Base-by-base conservation (phyloP, 805 yeast species). In the Lachancea thermotolerans region DNA sequence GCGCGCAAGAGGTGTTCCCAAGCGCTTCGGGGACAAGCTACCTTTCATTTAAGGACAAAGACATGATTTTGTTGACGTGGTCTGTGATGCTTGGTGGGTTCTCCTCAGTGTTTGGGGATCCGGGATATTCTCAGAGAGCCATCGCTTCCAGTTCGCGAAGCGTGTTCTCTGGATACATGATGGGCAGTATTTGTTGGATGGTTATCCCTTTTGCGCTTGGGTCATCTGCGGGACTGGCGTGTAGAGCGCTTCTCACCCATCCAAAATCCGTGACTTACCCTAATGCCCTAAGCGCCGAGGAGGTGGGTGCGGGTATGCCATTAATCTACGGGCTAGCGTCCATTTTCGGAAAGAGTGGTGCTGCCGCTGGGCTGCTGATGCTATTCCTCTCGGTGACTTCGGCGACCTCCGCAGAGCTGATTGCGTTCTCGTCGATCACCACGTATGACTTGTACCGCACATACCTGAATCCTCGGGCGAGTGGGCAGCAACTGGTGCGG, bases 241-340 rank as follows among this genome's bases (percentile, higher is more conserved):
- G 71, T 56, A 55, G 67, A 43, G 72, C 68, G 3, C 49, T 69
- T 21, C 35, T 60, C 32, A 45, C 45, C 3, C 58, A 60, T 35
- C 69, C 71, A 9, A 62, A 49, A 0, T 69, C 65, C 29, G 51
- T 58, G 39, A 71, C 77, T 0, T 74, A 66, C 56, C 78, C 78
- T n/a, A 48, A 62, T 30, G 55, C 44, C 17, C 57, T 75, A 49
- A 55, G 68, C 6, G 45, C 58, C 0, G 59, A 52, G 3, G 74
- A 74, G 45, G 69, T 72, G 30, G 58, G 57, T 42, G 67, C 67
- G 2, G 73, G 73, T 12, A 42, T 70, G 40, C 68, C 72, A 3
- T 60, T 70, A 5, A 57, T 64, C 15, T 65, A 64, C 47, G 70
- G 67, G 1, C 49, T 62, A 47, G 62, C 75, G 16, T 85, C 90